Conservation (phyloP, 768 basidiomycete genomes). For the Dentipellis sp. region DNA sequence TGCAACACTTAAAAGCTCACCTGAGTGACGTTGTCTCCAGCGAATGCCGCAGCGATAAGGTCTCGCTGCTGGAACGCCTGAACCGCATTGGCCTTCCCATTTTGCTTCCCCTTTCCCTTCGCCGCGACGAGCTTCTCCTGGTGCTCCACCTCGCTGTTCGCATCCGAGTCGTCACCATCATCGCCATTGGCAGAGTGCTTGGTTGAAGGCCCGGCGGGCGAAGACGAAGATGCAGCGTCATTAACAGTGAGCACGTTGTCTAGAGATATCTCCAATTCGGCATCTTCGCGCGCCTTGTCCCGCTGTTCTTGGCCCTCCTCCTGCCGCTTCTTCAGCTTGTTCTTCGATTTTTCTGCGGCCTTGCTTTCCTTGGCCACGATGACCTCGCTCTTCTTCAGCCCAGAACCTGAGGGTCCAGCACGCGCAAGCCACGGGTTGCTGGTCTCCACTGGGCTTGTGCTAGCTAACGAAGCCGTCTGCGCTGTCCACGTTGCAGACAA, state of each 20-base stretch:
- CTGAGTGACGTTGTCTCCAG: constrained; percentile 92
- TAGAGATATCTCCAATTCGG: constrained; percentile 66
- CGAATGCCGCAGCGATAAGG: constrained; percentile 90
- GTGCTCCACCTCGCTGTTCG: constrained; percentile 58
- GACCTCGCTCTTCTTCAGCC: constrained; percentile 68
- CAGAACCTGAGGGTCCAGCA: constrained; percentile 20
- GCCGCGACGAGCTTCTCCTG: constrained; percentile 46
- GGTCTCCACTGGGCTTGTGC: constrained; percentile 7
- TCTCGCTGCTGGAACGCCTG: constrained; percentile 86
- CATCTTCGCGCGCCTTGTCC: constrained; percentile 62
- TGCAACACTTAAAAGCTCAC: constrained; percentile 29
- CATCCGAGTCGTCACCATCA: constrained; percentile 39
- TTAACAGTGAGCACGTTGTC: constrained; percentile 34
- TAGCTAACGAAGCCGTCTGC: constrained; percentile 12
- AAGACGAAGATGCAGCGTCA: background rate
- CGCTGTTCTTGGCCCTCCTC: constrained; percentile 48
- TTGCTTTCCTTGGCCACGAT: constrained; percentile 60
- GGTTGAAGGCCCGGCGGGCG: constrained; percentile 10
- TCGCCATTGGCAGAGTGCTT: constrained; percentile 5
- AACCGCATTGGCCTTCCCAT: constrained; percentile 29
- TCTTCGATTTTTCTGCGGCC: constrained; percentile 54
- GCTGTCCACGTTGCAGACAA: constrained; percentile 20
- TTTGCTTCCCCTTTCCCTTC: constrained; percentile 41
- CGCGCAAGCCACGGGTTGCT: constrained; percentile 79
- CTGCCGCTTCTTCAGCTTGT: constrained; percentile 61